Conservation (phyloP, 2,329 filamentous ascomycete species). For the Hirsutella rhossiliensis region DNA sequence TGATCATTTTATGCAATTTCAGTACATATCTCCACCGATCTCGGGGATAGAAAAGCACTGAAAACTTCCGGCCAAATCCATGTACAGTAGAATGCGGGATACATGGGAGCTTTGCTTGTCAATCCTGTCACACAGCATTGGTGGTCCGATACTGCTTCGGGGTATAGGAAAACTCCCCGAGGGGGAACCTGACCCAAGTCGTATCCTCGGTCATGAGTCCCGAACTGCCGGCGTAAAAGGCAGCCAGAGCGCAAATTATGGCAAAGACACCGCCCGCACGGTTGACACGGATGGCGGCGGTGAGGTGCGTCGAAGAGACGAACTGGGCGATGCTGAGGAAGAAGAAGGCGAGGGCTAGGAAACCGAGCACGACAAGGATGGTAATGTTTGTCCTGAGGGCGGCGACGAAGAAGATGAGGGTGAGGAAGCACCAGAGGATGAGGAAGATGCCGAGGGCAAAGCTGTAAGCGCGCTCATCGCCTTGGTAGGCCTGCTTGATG, state of each 20-base stretch:
- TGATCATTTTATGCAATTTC: too few relatives aligned
- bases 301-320: slow-evolving; percentile 21
- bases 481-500: slow-evolving; percentile 32
- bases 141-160: neutral
- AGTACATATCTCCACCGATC: too few relatives aligned
- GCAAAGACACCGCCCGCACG: slow-evolving; percentile 25
- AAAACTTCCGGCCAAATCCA: too few relatives aligned
- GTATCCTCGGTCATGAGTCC: slow-evolving; percentile 28
- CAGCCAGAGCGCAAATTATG: slow-evolving; percentile 21
- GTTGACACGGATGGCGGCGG: slow-evolving; percentile 30
- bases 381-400: slow-evolving; percentile 46
- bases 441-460: slow-evolving; percentile 44
- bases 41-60: too few relatives aligned
- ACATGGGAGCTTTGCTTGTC: too few relatives aligned
- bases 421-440: slow-evolving; percentile 49
- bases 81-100: too few relatives aligned
- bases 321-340: slow-evolving; percentile 47
- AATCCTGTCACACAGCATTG: neutral
- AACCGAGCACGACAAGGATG: slow-evolving; percentile 45
- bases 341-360: slow-evolving; percentile 45
- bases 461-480: slow-evolving; percentile 26
- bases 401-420: slow-evolving; percentile 40
- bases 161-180: slow-evolving; percentile 18
- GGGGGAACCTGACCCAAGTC: slow-evolving; percentile 26
- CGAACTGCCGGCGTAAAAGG: slow-evolving; percentile 27